phyloP scores from a whole-genome alignment of 768 basidiomycete genomes.

The Pleurotus giganteus region DNA sequence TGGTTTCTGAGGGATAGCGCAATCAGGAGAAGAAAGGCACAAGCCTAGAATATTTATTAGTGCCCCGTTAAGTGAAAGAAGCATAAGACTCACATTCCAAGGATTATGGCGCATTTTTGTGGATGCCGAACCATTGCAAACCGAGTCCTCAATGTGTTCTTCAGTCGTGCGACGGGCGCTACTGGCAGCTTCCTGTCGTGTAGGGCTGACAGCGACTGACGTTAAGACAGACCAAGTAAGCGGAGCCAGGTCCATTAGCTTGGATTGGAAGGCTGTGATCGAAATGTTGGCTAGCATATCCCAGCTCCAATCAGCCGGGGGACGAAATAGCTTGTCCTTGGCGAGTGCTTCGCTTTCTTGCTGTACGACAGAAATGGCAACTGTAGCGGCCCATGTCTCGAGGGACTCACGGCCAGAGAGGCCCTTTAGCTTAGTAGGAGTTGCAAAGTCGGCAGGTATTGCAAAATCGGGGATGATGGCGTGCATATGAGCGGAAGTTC shows the following conservation, averaged over 20 bases:
- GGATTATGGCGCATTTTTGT: neutral
- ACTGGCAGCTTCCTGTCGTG: neutral
- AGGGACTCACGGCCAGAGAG: too few species aligned
- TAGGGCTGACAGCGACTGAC: neutral
- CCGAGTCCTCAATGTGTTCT: neutral
- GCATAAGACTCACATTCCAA: neutral
- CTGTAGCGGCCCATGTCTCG: too few species aligned
- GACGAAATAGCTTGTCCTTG: neutral
- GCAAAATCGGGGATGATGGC: neutral
- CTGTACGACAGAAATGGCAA: too few species aligned
- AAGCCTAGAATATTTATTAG: neutral
- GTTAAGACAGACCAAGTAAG: neutral
- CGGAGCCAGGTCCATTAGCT: neutral
- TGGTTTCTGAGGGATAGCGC: conserved; percentile 16
- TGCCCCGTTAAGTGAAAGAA: neutral
- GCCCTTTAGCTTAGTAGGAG: too few species aligned
- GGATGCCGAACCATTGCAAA: neutral
- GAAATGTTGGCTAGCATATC: neutral
- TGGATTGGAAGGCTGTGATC: neutral
- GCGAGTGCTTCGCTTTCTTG: neutral
- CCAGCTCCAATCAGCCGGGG: neutral
- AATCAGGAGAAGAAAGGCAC: neutral
- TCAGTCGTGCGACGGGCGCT: neutral
- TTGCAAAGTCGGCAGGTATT: neutral
- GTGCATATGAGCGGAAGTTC: neutral